Percentiles rank a stretch among this genome's conserved stretches.
These are phyloP conservation scores for Exophiala phaeomuriformis DNA, from an alignment of 2,329 filamentous ascomycete species.

Conservation along the genomic window DNA sequence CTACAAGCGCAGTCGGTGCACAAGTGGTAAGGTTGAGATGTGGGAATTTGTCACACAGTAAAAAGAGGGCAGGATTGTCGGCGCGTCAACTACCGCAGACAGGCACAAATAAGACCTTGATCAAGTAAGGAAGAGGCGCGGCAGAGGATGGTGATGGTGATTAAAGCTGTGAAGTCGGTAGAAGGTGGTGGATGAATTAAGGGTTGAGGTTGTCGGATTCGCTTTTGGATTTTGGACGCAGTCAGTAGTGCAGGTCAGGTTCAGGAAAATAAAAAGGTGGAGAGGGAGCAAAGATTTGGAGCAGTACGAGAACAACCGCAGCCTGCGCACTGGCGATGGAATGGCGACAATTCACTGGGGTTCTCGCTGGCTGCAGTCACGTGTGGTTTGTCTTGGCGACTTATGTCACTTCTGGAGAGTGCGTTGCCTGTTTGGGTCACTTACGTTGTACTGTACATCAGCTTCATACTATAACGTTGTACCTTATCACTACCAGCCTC, in stretches of 20 bases:
- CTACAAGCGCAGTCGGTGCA: background rate
- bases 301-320: background rate
- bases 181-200: slow-evolving; percentile 1
- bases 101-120: background rate
- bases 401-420: background rate
- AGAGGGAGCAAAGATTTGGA: background rate
- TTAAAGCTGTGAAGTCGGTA: background rate
- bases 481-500: too few relatives aligned
- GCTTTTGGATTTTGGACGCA: background rate
- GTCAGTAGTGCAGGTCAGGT: too few relatives aligned
- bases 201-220: background rate
- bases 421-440: too few relatives aligned
- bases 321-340: background rate
- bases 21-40: background rate
- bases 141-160: background rate
- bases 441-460: too few relatives aligned
- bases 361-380: background rate
- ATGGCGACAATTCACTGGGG: too few relatives aligned
- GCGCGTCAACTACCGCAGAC: background rate
- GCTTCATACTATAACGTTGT: too few relatives aligned
- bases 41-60: background rate
- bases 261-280: background rate
- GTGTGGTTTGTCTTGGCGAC: background rate
- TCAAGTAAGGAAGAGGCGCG: background rate
- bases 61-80: background rate